A percentile compares a stretch with the other conserved stretches of the same genome.
phyloP scores from a whole-genome alignment of 2,329 filamentous ascomycete species.

The Amylocarpus encephaloides region DNA sequence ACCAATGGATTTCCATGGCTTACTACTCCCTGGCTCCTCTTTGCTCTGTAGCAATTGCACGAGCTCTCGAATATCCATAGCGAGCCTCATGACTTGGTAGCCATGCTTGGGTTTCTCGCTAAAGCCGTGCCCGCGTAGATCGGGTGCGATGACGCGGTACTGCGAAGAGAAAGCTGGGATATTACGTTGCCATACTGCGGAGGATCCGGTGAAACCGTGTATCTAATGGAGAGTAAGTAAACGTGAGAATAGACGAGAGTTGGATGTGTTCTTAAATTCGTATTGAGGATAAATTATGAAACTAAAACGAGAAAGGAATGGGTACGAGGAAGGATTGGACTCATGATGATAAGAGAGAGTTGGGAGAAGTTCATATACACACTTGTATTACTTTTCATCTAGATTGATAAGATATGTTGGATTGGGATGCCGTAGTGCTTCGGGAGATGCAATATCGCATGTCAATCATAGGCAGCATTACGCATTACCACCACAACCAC shows the following conservation, averaged over 20 bases:
- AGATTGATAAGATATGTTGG: too few relatives aligned
- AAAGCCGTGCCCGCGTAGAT: conserved; percentile 29
- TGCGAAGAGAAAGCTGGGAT: conserved; percentile 18
- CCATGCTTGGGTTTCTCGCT: conserved; percentile 27
- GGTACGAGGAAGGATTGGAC: too few relatives aligned
- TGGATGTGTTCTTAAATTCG: background rate
- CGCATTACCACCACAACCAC: too few relatives aligned
- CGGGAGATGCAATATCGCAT: too few relatives aligned
- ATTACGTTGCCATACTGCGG: conserved; percentile 28
- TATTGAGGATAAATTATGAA: too few relatives aligned
- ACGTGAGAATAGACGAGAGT: background rate
- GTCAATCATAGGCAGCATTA: too few relatives aligned
- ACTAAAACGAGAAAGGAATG: too few relatives aligned
- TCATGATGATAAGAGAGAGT: too few relatives aligned
- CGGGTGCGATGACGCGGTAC: conserved; percentile 27
- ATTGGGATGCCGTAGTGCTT: too few relatives aligned
- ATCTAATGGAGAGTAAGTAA: conserved; percentile 17
- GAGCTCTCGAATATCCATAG: conserved; percentile 28
- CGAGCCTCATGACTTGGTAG: conserved; percentile 29
- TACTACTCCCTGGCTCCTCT: background rate
- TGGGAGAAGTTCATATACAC: too few relatives aligned
- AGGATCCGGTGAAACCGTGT: conserved; percentile 32
- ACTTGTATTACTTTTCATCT: too few relatives aligned
- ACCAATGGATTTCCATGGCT: conserved; percentile 23
- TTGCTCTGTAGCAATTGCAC: conserved; percentile 5